Conservation (phyloP, 148 eudicot genomes). For the Camellia granthamiana region DNA sequence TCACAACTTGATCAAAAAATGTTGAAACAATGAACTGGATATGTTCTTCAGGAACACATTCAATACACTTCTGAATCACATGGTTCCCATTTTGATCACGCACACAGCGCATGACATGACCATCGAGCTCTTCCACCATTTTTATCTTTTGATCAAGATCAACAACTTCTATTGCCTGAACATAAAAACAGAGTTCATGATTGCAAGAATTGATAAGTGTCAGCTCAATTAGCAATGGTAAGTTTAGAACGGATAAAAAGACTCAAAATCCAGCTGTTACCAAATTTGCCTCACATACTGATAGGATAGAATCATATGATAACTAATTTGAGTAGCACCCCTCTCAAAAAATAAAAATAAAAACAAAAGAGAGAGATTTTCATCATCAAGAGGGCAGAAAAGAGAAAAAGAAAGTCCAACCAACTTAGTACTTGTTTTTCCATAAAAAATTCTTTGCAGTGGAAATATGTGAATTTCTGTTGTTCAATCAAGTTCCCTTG, state of each 20-base stretch:
- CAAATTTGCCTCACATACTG: background rate
- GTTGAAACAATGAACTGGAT: slow-evolving; percentile 83
- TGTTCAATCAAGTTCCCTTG: background rate
- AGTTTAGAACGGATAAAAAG: background rate
- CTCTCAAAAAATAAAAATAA: too few relatives aligned
- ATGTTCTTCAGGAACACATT: slow-evolving; percentile 93
- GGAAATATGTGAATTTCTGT: background rate
- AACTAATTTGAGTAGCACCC: background rate
- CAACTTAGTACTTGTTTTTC: background rate
- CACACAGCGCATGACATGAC: slow-evolving; percentile 95
- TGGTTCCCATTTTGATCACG: slow-evolving; percentile 99
- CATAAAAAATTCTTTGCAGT: background rate
- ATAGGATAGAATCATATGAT: background rate
- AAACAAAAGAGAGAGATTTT: background rate
- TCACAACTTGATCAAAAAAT: slow-evolving; percentile 92
- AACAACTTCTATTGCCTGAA: slow-evolving; percentile 97
- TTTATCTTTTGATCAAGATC: slow-evolving; percentile 93
- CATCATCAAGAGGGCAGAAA: background rate
- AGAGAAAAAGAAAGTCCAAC: background rate
- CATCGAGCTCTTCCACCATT: slow-evolving; percentile 95
- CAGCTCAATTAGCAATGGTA: background rate
- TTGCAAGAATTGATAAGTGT: background rate
- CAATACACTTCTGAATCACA: slow-evolving; percentile 97
- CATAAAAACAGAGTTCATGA: background rate
- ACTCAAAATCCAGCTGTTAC: background rate